Percentiles rank a stretch among this genome's conserved stretches.
phyloP scores from a whole-genome alignment of 805 yeast species.

The Wickerhamomyces rabaulensis region DNA sequence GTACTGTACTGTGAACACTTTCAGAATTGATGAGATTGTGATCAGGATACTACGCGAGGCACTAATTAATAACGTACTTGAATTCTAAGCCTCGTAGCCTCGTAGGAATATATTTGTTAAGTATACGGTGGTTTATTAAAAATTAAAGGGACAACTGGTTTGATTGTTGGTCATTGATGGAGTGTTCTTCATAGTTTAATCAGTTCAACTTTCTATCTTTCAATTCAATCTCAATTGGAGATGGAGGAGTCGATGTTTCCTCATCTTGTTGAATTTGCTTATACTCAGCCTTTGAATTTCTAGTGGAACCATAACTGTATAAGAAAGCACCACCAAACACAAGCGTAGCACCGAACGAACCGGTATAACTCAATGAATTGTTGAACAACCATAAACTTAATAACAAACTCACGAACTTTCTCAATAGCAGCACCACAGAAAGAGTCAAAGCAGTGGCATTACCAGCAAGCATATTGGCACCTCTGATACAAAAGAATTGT shows the following conservation, averaged over 20 bases:
- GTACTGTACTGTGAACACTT: too few species aligned
- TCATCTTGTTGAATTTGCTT: not conserved
- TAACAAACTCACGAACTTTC: conserved; percentile 56
- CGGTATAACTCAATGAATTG: conserved; percentile 32
- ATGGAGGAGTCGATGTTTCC: not conserved
- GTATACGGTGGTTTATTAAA: too few species aligned
- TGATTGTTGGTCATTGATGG: too few species aligned
- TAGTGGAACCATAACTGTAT: conserved; percentile 29
- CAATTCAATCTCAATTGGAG: not conserved
- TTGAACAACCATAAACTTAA: conserved; percentile 51
- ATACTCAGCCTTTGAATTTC: not conserved
- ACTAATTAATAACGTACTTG: too few species aligned
- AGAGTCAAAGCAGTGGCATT: conserved; percentile 54
- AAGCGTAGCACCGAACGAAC: conserved; percentile 39
- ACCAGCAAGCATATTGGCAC: conserved; percentile 62
- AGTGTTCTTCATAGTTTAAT: too few species aligned
- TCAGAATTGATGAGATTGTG: too few species aligned
- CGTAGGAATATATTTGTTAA: too few species aligned
- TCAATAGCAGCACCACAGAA: conserved; percentile 49
- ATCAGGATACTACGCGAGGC: too few species aligned
- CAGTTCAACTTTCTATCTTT: not conserved
- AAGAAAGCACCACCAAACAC: conserved; percentile 54
- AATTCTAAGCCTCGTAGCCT: too few species aligned
- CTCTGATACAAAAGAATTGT: conserved; percentile 57
- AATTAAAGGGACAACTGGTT: too few species aligned